A percentile compares a stretch with the other conserved stretches of the same genome.
phyloP scores from a whole-genome alignment of 495 filamentous ascomycete genomes.

The Neurospora hispaniola region DNA sequence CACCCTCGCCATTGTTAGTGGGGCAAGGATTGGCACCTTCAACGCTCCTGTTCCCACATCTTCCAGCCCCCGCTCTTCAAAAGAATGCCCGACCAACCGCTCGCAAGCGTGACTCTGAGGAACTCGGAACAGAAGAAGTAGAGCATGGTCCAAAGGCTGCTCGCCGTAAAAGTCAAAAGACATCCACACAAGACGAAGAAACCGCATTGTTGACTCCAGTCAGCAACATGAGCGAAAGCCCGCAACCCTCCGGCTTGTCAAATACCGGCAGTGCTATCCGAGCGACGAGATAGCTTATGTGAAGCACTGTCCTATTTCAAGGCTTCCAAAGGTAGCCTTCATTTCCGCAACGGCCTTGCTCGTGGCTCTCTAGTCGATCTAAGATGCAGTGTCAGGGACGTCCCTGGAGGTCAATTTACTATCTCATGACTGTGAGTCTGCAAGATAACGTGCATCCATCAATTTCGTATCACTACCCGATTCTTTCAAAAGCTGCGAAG shows the following conservation, averaged over 20 bases:
- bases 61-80: not conserved
- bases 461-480: not conserved
- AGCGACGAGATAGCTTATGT: slow-evolving; percentile 51
- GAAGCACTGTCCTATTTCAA: slow-evolving; percentile 60
- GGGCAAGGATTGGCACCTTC: not conserved
- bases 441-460: not conserved
- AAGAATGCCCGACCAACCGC: not conserved
- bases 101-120: not conserved
- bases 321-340: slow-evolving; percentile 48
- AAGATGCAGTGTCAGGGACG: slow-evolving; percentile 43
- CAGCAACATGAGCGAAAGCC: not conserved
- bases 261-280: slow-evolving; percentile 30
- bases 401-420: slow-evolving; percentile 53
- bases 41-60: not conserved
- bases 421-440: slow-evolving; percentile 53
- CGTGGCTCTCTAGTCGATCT: slow-evolving; percentile 54
- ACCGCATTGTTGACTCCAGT: not conserved
- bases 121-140: not conserved
- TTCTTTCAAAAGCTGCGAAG: not conserved
- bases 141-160: not conserved
- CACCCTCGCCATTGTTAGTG: not conserved
- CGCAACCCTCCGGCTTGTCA: not conserved
- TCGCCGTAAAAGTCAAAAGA: not conserved
- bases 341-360: slow-evolving; percentile 36
- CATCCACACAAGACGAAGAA: not conserved